Conservation (phyloP, 306 rosid genomes). For the Sicyos edulis region DNA sequence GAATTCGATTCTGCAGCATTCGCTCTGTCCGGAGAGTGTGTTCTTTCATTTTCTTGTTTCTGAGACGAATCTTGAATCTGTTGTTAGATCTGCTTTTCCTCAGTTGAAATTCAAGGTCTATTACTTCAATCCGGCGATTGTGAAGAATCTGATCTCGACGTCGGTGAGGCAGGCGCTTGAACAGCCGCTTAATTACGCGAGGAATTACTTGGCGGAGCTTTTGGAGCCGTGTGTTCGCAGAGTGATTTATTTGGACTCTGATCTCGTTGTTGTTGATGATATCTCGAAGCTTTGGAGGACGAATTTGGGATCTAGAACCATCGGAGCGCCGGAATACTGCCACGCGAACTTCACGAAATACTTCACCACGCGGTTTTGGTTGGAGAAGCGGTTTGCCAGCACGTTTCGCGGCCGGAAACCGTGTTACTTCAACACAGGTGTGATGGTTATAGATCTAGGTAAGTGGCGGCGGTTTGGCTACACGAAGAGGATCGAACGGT, state of each 20-base stretch:
- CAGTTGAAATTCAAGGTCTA: constrained; percentile 57
- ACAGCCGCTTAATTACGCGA: constrained; percentile 70
- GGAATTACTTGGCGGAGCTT: constrained; percentile 62
- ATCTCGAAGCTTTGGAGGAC: constrained; percentile 54
- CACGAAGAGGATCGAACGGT: constrained; percentile 47
- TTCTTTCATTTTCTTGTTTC: constrained; percentile 70
- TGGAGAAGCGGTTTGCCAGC: constrained; percentile 27
- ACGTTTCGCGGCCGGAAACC: constrained; percentile 40
- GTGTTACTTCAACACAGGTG: constrained; percentile 76
- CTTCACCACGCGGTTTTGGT: constrained; percentile 59
- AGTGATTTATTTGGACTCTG: constrained; percentile 67
- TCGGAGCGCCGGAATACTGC: constrained; percentile 76
- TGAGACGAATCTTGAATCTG: constrained; percentile 38
- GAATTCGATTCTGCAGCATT: constrained; percentile 54
- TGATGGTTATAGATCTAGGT: constrained; percentile 75
- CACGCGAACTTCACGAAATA: constrained; percentile 67
- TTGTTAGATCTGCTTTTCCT: constrained; percentile 62
- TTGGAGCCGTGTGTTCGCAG: constrained; percentile 53
- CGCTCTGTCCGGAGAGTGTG: constrained; percentile 51
- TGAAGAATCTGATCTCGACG: constrained; percentile 49
- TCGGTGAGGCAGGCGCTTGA: constrained; percentile 72
- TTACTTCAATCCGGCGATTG: constrained; percentile 53
- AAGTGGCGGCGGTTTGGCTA: constrained; percentile 48
- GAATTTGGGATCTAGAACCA: constrained; percentile 36
- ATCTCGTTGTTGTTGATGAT: constrained; percentile 61